Percentiles rank a stretch among this genome's conserved stretches.
These are phyloP conservation scores for Chrysoporthe cubensis DNA, from an alignment of 2,329 filamentous ascomycete species.

Conservation along the genomic window DNA sequence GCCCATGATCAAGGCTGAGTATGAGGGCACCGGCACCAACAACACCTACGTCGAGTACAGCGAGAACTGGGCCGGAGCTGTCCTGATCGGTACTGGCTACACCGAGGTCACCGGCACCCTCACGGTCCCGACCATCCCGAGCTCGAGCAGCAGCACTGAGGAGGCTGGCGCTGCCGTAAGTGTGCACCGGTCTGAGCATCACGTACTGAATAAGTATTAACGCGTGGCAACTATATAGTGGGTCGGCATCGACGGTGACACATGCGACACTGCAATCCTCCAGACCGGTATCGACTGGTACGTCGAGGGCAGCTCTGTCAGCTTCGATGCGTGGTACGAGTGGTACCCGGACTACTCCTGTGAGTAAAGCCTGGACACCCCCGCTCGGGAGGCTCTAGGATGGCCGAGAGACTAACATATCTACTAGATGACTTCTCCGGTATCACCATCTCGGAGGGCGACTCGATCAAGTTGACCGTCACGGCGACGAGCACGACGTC, in stretches of 20 bases:
- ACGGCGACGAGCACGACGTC: constrained; percentile 44
- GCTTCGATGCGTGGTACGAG: constrained; percentile 63
- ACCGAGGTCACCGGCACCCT: constrained; percentile 56
- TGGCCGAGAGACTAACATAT: neutral
- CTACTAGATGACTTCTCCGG: constrained; percentile 28
- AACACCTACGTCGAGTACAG: constrained; percentile 24
- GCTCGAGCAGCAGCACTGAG: constrained; percentile 38
- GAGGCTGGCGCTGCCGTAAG: constrained; percentile 52
- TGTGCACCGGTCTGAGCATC: neutral
- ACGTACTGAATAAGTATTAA: neutral
- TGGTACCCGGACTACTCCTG: constrained; percentile 61
- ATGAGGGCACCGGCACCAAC: constrained; percentile 4
- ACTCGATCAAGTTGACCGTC: constrained; percentile 37
- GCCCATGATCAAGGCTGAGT: constrained; percentile 18
- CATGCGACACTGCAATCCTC: constrained; percentile 56
- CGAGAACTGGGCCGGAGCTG: constrained; percentile 61
- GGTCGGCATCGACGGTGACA: constrained; percentile 66
- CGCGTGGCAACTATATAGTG: constrained; percentile 37
- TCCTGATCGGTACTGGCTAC: constrained; percentile 54
- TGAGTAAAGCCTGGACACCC: constrained; percentile 3
- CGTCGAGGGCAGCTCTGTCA: constrained; percentile 43
- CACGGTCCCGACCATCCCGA: constrained; percentile 46
- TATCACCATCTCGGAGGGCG: constrained; percentile 31
- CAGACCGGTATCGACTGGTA: constrained; percentile 63
- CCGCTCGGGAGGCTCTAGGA: neutral